phyloP scores from a whole-genome alignment of 75 land plant genomes.

The Isoetes taiwanensis region DNA sequence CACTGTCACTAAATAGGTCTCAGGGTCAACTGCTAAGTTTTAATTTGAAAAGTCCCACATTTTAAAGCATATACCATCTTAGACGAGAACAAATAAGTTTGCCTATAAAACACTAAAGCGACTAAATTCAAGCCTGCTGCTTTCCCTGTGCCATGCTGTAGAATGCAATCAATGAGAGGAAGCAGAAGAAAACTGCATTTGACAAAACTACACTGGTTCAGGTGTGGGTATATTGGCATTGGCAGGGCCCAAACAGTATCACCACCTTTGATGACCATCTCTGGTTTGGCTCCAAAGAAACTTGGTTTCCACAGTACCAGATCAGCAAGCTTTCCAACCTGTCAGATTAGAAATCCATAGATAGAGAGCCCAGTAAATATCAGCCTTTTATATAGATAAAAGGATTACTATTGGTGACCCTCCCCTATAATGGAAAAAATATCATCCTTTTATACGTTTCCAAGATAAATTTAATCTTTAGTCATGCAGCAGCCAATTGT shows the following conservation, averaged over 20 bases:
- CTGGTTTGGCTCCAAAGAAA: constrained; percentile 89
- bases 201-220: constrained; percentile 48
- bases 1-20: constrained; percentile 58
- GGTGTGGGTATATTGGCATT: constrained; percentile 97
- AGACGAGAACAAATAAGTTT: too few species aligned
- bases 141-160: background rate
- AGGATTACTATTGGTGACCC: too few species aligned
- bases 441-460: too few species aligned
- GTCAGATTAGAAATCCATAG: background rate
- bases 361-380: background rate
- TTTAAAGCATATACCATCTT: background rate
- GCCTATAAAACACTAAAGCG: too few species aligned
- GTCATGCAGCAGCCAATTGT: too few species aligned
- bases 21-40: constrained; percentile 69
- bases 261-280: constrained; percentile 93
- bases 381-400: background rate
- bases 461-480: too few species aligned
- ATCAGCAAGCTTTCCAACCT: constrained; percentile 94
- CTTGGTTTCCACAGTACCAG: constrained; percentile 85
- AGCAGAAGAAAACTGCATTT: background rate
- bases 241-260: constrained; percentile 85
- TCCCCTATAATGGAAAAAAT: too few species aligned
- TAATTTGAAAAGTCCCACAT: constrained; percentile 48
- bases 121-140: background rate
- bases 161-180: background rate